These are phyloP conservation scores for Lobulomyces angularis DNA, from an alignment of 192 early-diverging fungal genomes.

Conservation along the genomic window DNA sequence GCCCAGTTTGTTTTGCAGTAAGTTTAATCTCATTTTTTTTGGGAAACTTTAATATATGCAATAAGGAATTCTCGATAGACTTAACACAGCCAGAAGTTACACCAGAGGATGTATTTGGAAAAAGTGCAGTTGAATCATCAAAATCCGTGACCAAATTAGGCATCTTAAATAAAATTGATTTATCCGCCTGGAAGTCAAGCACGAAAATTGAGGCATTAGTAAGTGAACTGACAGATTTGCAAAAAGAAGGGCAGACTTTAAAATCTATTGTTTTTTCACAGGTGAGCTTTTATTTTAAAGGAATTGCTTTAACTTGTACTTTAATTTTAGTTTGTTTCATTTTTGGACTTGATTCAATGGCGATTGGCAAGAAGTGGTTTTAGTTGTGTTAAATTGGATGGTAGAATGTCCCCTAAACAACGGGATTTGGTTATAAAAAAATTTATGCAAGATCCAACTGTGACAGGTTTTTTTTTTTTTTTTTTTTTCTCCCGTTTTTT, in stretches of 20 bases:
- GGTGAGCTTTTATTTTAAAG: neutral
- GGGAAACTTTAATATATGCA: too few species aligned
- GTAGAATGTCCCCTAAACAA: constrained; percentile 71
- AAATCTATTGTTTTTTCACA: constrained; percentile 70
- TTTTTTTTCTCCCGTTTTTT: neutral
- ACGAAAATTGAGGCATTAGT: constrained; percentile 92
- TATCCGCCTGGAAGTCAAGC: constrained; percentile 73
- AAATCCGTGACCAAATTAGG: constrained; percentile 43
- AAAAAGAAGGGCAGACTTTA: constrained; percentile 55
- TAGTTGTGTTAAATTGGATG: constrained; percentile 72
- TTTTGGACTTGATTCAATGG: constrained; percentile 84
- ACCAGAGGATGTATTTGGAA: constrained; percentile 20
- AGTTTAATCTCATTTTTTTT: too few species aligned
- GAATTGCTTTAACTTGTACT: neutral
- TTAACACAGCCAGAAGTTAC: constrained; percentile 36
- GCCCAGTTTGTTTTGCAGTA: constrained; percentile 78
- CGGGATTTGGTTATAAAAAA: constrained; percentile 55
- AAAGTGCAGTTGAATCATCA: constrained; percentile 20
- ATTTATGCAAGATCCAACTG: constrained; percentile 9
- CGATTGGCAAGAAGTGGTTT: constrained; percentile 77
- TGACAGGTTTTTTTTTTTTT: neutral
- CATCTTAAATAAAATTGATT: constrained; percentile 88
- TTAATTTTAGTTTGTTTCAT: constrained; percentile 61
- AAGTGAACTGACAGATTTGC: constrained; percentile 67
- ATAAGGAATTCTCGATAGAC: constrained; percentile 61